A percentile compares a stretch with the other conserved stretches of the same genome.
These are phyloP conservation scores for Vicia faba DNA, from an alignment of 306 rosid genomes.

Conservation along the genomic window DNA sequence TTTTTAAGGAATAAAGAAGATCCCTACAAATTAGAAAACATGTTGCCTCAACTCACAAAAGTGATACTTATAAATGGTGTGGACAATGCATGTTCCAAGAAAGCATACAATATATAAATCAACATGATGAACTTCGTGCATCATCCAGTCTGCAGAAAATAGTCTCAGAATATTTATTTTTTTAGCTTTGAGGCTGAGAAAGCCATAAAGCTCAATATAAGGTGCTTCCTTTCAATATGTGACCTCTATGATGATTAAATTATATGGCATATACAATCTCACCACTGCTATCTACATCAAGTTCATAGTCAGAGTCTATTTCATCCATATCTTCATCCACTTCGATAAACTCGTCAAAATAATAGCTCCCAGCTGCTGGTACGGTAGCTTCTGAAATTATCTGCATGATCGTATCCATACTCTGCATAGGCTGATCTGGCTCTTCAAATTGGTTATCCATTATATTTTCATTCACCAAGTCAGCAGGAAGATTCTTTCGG, in stretches of 20 bases:
- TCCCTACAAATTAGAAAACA: constrained; percentile 4
- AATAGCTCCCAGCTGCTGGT: constrained; percentile 69
- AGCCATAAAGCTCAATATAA: constrained; percentile 23
- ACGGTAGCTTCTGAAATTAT: constrained; percentile 90
- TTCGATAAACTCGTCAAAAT: constrained; percentile 53
- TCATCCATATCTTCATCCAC: constrained; percentile 82
- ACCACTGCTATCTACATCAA: constrained; percentile 89
- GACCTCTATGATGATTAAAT: constrained; percentile 28
- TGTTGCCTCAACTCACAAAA: constrained; percentile 2
- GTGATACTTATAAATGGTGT: constrained; percentile 11
- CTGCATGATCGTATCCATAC: constrained; percentile 80
- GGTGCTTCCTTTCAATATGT: constrained; percentile 9
- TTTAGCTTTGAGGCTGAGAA: constrained; percentile 25
- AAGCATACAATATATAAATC: constrained; percentile 36
- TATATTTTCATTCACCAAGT: constrained; percentile 66
- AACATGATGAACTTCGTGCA: constrained; percentile 24
- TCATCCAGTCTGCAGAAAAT: constrained; percentile 36
- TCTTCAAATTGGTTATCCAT: constrained; percentile 68
- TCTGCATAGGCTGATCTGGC: constrained; percentile 95
- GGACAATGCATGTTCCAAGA: constrained; percentile 8
- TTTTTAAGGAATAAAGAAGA: not conserved
- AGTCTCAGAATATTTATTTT: constrained; percentile 3
- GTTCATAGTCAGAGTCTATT: constrained; percentile 75
- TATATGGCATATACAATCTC: constrained; percentile 89
- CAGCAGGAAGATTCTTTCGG: constrained; percentile 80